These are phyloP conservation scores for Aspergillus aculeatus DNA, from an alignment of 2,329 filamentous ascomycete species.

Conservation along the genomic window DNA sequence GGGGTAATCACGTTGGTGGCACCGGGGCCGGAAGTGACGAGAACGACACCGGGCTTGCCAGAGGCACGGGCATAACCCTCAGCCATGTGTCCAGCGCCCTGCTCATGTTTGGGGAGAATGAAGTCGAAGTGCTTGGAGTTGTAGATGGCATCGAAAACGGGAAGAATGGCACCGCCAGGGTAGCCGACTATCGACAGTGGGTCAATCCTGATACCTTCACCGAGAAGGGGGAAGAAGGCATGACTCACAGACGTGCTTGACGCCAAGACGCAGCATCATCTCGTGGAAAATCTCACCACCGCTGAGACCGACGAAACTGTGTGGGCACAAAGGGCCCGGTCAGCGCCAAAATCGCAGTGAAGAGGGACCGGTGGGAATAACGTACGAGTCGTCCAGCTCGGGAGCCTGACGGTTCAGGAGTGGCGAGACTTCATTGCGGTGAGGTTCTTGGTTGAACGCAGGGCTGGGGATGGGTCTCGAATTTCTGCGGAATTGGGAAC, in stretches of 20 bases:
- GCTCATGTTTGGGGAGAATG: slow-evolving; percentile 90
- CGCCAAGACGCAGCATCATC: slow-evolving; percentile 92
- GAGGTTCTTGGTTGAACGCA: slow-evolving; percentile 55
- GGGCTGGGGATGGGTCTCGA: slow-evolving; percentile 62
- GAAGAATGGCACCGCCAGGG: slow-evolving; percentile 79
- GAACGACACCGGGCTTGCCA: slow-evolving; percentile 86
- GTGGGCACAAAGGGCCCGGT: slow-evolving; percentile 2
- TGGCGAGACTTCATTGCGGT: slow-evolving; percentile 65
- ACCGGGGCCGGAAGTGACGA: slow-evolving; percentile 91
- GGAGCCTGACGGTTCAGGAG: slow-evolving; percentile 60
- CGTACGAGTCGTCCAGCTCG: slow-evolving; percentile 80
- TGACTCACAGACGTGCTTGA: slow-evolving; percentile 89
- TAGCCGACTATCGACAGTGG: slow-evolving; percentile 7
- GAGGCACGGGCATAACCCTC: slow-evolving; percentile 89
- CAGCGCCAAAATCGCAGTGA: slow-evolving; percentile 5
- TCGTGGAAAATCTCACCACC: slow-evolving; percentile 98
- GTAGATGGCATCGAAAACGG: slow-evolving; percentile 95
- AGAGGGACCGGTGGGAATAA: slow-evolving; percentile 19
- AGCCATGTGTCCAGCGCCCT: slow-evolving; percentile 96
- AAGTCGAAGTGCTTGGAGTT: slow-evolving; percentile 93
- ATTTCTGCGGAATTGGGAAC: slow-evolving; percentile 43
- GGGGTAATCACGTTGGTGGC: slow-evolving; percentile 93
- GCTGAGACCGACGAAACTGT: slow-evolving; percentile 85
- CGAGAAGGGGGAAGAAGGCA: not conserved
- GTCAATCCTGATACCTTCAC: slow-evolving; percentile 1